Evolutionary conservation across 352 stramenopile species (phyloP), one percentile per base, ranked within the genome.

Genomic region (Pythium phragmiticola): DNA sequence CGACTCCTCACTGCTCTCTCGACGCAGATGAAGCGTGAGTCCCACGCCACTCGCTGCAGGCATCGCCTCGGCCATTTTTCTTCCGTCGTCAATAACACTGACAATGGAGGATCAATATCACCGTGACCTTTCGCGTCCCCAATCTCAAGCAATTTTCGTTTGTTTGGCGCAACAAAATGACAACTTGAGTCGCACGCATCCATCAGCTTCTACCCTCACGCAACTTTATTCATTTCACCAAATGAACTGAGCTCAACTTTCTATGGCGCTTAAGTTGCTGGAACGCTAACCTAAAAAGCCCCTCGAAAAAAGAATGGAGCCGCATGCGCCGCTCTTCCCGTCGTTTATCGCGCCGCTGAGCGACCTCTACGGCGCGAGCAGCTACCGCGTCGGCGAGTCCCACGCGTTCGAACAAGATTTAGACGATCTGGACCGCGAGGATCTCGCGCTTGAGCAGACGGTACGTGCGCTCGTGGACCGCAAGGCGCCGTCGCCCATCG

Each of bases 351-450:
- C 75, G 30, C 67, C 68, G n/a, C 68, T 85, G 42, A 70, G 68
- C 60, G 79, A 90, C 50, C 63, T 90, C n/a, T 89, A 88, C 21
- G 82, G 79, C 23, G 79, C 72, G 52, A 82, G 67, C 58, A 72
- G 75, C 23, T 73, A 66, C 49, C 81, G 78, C 28, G 72, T 82
- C 33, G 76, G 74, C 16, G 79, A 87, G 53, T 57, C 73, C 34
- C 68, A 78, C 11, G 76, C 75, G 36, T 86, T 79, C 16, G 56
- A 68, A 11, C 66, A 72, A 9, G 80, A 86, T 19, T 49, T 87
- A 33, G 73, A 87, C 14, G 77, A 82, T 36, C 61, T 90, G 16
- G 82, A 90, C 34, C 71, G 70, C 13, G 75, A 89, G 57, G 82
- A 90, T 58, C 64, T 69, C 50, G 76, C 76, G 28, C 59, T 90